Evolutionary conservation across 768 basidiomycete species (phyloP), one percentile per base, ranked within the genome.

Genomic region (Sistotremastrum niveocremeum): DNA sequence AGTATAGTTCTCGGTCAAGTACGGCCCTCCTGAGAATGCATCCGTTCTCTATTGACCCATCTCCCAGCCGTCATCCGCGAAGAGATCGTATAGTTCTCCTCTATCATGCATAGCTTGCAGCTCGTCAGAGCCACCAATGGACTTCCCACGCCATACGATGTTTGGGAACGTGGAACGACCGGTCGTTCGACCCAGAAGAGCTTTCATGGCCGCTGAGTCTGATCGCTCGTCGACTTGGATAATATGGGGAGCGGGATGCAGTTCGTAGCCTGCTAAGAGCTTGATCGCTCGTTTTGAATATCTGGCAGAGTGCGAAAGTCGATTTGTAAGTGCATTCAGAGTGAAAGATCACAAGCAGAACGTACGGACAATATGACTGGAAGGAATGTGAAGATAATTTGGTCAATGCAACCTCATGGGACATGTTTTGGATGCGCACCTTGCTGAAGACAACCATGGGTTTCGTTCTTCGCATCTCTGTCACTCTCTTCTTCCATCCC

Each of bases 391-490:
- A 48, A 35, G 11, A 43, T 32, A 33, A n/a, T 51, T 49, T 39
- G 33, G 48, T 32, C 34, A 10, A 10, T 37, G 30, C 41, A 10
- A 11, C 6, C 5, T 6, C 28, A 35, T 42, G 20, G 42, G 41
- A 20, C 37, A 34, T 4, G 20, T 29, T 6, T 34, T 10, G 39
- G 28, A n/a, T 20, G 60, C 69, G 33, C 46, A 80, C 83, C 70
- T 89, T 89, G 68, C 84, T 87, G 55, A 89, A 87, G 8, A 89
- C 76, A 39, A 88, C 66, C 5, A 89, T 61, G 2, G 85, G 85
- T 53, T 73, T 68, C 33, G 73, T 59, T 11, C 66, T 55, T 35
- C 72, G 64, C 41, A 86, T 53, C 20, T 54, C 55, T 38, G 56
- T 56, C 11, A 69, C 59, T 38, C 73, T 65, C 49, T 62, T 59